A percentile compares a stretch with the other conserved stretches of the same genome.
phyloP scores from a whole-genome alignment of 1,284 basidiomycete genomes.

The Cystobasidium pallidum region DNA sequence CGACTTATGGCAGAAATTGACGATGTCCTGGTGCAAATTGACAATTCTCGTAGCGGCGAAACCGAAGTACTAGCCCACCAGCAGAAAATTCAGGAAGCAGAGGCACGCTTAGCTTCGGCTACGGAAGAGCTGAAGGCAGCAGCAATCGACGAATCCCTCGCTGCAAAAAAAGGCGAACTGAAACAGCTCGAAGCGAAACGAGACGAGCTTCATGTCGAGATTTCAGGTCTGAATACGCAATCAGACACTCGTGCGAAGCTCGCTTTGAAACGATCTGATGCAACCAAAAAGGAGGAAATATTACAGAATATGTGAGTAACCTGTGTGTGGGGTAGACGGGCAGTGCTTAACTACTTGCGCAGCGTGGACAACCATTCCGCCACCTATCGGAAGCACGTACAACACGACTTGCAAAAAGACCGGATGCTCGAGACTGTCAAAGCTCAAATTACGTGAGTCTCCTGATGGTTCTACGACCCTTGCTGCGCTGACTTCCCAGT shows the following conservation, averaged over 20 bases:
- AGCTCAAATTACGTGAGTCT: slow-evolving; percentile 19
- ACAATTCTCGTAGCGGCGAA: slow-evolving; percentile 59
- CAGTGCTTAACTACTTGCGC: neutral
- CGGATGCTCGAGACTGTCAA: slow-evolving; percentile 39
- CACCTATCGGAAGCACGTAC: slow-evolving; percentile 29
- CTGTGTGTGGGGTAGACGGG: slow-evolving; percentile 1
- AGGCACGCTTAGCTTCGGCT: slow-evolving; percentile 64
- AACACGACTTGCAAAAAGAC: slow-evolving; percentile 32
- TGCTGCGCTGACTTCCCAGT: neutral
- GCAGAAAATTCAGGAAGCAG: slow-evolving; percentile 61
- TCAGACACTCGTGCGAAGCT: slow-evolving; percentile 81
- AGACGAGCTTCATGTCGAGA: slow-evolving; percentile 72
- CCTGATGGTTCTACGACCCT: neutral
- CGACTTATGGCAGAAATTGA: slow-evolving; percentile 46
- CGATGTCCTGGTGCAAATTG: slow-evolving; percentile 57
- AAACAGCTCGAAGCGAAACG: slow-evolving; percentile 70
- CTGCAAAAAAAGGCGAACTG: slow-evolving; percentile 64
- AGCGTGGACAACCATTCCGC: slow-evolving; percentile 19
- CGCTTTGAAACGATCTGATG: slow-evolving; percentile 72
- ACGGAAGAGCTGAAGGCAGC: slow-evolving; percentile 66
- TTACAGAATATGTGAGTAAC: slow-evolving; percentile 68
- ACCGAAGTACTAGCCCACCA: slow-evolving; percentile 62
- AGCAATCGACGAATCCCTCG: slow-evolving; percentile 72
- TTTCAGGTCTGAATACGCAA: slow-evolving; percentile 74
- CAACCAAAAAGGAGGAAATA: slow-evolving; percentile 68